Percentiles rank a stretch among this genome's conserved stretches.
phyloP scores from a whole-genome alignment of 1,139 yeast species.

The Magnusiomyces tetraspermus region DNA sequence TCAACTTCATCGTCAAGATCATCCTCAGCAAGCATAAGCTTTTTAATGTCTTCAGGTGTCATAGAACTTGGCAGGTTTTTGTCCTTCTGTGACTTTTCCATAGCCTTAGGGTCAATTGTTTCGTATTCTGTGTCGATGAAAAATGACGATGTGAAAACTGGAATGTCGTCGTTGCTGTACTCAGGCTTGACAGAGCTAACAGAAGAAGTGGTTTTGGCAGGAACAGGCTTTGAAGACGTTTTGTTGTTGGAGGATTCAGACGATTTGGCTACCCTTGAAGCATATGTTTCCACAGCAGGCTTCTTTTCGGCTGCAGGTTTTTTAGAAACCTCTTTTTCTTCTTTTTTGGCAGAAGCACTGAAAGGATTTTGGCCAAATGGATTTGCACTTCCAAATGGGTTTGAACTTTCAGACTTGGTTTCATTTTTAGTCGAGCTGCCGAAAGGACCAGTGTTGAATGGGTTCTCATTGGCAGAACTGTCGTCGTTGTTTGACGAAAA shows the following conservation, averaged over 20 bases:
- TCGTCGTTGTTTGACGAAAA: not conserved
- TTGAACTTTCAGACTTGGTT: not conserved
- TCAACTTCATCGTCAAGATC: slow-evolving; percentile 2
- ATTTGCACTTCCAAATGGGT: slow-evolving; percentile 1
- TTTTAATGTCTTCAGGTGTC: slow-evolving; percentile 12
- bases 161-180: slow-evolving; percentile 3
- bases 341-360: not conserved
- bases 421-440: not conserved
- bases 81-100: not conserved
- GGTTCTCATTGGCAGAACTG: not conserved
- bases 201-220: not conserved
- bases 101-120: slow-evolving; percentile 10
- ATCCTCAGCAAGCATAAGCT: slow-evolving; percentile 7
- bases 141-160: slow-evolving; percentile 4
- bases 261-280: not conserved
- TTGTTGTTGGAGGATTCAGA: not conserved
- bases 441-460: not conserved
- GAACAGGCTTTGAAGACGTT: not conserved
- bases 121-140: slow-evolving; percentile 13
- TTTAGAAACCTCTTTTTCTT: not conserved
- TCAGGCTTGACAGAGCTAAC: not conserved
- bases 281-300: slow-evolving; percentile 8
- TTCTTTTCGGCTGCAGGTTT: not conserved
- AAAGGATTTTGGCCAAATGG: too few species aligned
- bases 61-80: slow-evolving; percentile 10